Evolutionary conservation across 164 flowering plant species (phyloP).

Genomic region (Paratinospora sagittata): DNA sequence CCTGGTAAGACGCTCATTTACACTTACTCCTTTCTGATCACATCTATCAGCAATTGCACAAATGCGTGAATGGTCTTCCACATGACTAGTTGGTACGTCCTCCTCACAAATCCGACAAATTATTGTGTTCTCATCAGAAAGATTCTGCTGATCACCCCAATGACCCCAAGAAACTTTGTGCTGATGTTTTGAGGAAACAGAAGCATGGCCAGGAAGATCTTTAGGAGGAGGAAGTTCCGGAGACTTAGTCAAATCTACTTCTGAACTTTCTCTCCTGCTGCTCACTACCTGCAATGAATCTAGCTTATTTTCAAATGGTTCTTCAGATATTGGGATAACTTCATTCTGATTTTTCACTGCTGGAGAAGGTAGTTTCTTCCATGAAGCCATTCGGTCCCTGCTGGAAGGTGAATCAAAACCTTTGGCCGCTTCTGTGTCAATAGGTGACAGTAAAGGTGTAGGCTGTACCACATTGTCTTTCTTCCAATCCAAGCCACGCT

Average conservation of each 20-base stretch:
- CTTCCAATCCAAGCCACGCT: slow-evolving; percentile 55
- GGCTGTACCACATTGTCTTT: slow-evolving; percentile 32
- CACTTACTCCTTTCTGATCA: slow-evolving; percentile 90
- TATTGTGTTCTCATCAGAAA: slow-evolving; percentile 70
- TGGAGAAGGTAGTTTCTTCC: slow-evolving; percentile 87
- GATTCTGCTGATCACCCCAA: slow-evolving; percentile 75
- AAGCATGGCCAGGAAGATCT: slow-evolving; percentile 45
- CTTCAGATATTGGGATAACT: slow-evolving; percentile 29
- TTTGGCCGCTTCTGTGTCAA: slow-evolving; percentile 37
- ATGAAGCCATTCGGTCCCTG: slow-evolving; percentile 73
- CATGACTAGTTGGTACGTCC: slow-evolving; percentile 80
- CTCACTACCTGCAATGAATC: slow-evolving; percentile 27
- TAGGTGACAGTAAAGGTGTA: slow-evolving; percentile 20
- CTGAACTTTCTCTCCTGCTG: slow-evolving; percentile 28
- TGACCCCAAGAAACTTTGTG: slow-evolving; percentile 92
- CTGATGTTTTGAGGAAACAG: slow-evolving; percentile 57
- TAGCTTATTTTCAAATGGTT: slow-evolving; percentile 31
- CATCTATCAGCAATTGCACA: slow-evolving; percentile 96
- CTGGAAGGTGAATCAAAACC: slow-evolving; percentile 44
- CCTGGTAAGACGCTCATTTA: slow-evolving; percentile 78
- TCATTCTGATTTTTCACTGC: slow-evolving; percentile 49
- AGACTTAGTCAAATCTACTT: slow-evolving; percentile 36
- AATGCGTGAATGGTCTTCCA: slow-evolving; percentile 92
- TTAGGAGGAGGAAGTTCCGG: slow-evolving; percentile 47
- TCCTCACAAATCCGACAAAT: slow-evolving; percentile 99